phyloP scores from a whole-genome alignment of 768 basidiomycete genomes.

The Mycena maculata region DNA sequence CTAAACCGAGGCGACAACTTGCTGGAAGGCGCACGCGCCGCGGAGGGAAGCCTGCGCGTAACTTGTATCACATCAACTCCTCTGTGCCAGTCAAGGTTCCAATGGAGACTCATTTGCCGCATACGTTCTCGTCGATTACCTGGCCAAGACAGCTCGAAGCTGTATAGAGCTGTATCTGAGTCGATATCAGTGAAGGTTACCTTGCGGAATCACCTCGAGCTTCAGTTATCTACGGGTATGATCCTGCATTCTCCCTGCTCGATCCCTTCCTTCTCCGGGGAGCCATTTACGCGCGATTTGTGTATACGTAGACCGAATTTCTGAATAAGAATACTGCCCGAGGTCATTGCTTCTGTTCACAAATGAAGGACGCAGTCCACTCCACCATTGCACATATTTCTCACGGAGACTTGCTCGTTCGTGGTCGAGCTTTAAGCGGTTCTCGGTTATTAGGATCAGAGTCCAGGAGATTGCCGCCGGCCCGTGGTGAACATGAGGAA shows the following conservation, averaged over 20 bases:
- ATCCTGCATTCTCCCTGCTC: background rate
- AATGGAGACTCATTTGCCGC: slow-evolving; percentile 1
- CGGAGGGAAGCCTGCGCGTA: slow-evolving; percentile 11
- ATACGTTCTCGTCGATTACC: background rate
- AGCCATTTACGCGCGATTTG: slow-evolving; percentile 18
- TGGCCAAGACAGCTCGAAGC: background rate
- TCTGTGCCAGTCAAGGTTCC: slow-evolving; percentile 8
- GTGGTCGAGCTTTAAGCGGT: background rate
- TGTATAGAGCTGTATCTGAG: too few species aligned
- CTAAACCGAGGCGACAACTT: background rate
- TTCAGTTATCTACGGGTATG: background rate
- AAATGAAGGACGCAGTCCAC: too few species aligned
- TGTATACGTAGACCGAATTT: background rate
- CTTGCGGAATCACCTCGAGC: too few species aligned
- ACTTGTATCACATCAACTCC: slow-evolving; percentile 4
- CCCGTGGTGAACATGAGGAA: slow-evolving; percentile 59
- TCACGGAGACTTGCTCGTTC: too few species aligned
- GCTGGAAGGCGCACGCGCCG: background rate
- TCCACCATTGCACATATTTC: too few species aligned
- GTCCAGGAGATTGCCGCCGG: slow-evolving; percentile 52
- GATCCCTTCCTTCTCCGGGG: background rate
- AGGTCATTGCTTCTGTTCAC: too few species aligned
- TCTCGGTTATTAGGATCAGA: background rate
- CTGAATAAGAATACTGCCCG: background rate
- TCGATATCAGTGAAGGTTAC: background rate